Evolutionary conservation across 2,329 filamentous ascomycete species (phyloP), one percentile per base, ranked within the genome.

Genomic region (Epichloe gansuensis): DNA sequence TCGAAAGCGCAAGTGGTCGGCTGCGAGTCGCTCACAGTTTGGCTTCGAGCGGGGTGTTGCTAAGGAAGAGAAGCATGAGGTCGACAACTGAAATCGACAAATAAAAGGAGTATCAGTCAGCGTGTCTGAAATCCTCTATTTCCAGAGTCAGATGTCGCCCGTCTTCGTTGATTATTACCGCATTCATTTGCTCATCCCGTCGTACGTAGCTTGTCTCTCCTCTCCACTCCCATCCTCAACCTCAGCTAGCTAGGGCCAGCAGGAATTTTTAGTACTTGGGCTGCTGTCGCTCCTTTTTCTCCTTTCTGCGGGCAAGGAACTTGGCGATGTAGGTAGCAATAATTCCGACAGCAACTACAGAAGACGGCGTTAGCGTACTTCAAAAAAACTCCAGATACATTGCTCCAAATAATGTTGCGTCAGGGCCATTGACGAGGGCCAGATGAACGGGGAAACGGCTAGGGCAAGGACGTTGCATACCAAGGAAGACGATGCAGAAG

Each of bases 401-500:
- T 12, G 13, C 42, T 11, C n/a, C 11, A 12, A 6, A 28, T 9
- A 23, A 17, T 23, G 3, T 43, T 21, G 17, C 8, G 41, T 23
- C n/a, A 25, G 3, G 41, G 41, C 41, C 17, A 25, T 43, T 43
- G 17, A 43, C 41, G 41, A 21, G 8, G 46, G n/a, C 31, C 15
- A 28, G 25, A n/a, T 25, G n/a, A 7, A 49, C 13, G 0, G n/a
- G 5, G 23, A 2, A 11, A 31, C 31, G 31, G 31, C 6, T 9
- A 38, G 35, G 35, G 48, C 23, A 39, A 23, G 15, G 31, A 23
- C n/a, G 51, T 15, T 41, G 46, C 67, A 46, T 67, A 71, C 68
- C 68, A 49, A 71, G 50, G 54, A 66, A 67, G 57, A 73, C 64
- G 51, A 73, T 73, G 61, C 64, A 67, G 60, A 73, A 72, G 58